Evolutionary conservation across 805 yeast species (phyloP).

Genomic region (Peterozyma xylosa): DNA sequence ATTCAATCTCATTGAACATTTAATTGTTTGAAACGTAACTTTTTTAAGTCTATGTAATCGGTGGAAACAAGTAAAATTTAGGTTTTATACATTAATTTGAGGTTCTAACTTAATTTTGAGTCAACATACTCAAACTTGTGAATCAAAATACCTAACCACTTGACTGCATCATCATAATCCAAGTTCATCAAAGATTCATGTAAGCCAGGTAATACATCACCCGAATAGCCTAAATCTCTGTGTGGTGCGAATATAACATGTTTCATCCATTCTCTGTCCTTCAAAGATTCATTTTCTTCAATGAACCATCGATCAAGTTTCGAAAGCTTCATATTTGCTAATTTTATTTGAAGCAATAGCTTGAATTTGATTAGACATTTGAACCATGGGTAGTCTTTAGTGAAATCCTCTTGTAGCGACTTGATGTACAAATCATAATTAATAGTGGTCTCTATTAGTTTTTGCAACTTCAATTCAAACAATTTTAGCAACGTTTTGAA

Average conservation of each 20-base stretch:
- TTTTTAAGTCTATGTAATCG: too few relatives aligned
- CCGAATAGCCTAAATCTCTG: constrained; percentile 38
- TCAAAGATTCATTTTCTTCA: constrained; percentile 31
- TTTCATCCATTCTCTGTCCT: constrained; percentile 50
- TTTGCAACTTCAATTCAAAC: constrained; percentile 5
- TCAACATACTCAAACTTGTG: constrained; percentile 19
- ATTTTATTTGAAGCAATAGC: constrained; percentile 48
- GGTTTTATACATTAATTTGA: neutral
- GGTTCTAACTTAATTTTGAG: constrained; percentile 14
- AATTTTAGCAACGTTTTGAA: constrained; percentile 5
- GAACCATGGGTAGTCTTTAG: constrained; percentile 77
- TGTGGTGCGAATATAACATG: constrained; percentile 60
- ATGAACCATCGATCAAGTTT: constrained; percentile 50
- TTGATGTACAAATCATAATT: constrained; percentile 40
- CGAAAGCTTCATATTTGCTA: constrained; percentile 44
- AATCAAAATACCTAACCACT: constrained; percentile 38
- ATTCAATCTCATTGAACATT: too few relatives aligned
- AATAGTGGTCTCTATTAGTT: constrained; percentile 21
- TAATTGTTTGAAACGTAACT: too few relatives aligned
- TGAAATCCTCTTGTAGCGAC: constrained; percentile 41
- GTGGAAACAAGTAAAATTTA: too few relatives aligned
- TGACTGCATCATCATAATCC: constrained; percentile 34
- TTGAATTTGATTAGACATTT: constrained; percentile 48
- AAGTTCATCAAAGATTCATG: constrained; percentile 42
- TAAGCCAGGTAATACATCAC: constrained; percentile 52